Percentiles rank a stretch among this genome's conserved stretches.
phyloP scores from a whole-genome alignment of 129 eudicot genomes.

The Centella asiatica region DNA sequence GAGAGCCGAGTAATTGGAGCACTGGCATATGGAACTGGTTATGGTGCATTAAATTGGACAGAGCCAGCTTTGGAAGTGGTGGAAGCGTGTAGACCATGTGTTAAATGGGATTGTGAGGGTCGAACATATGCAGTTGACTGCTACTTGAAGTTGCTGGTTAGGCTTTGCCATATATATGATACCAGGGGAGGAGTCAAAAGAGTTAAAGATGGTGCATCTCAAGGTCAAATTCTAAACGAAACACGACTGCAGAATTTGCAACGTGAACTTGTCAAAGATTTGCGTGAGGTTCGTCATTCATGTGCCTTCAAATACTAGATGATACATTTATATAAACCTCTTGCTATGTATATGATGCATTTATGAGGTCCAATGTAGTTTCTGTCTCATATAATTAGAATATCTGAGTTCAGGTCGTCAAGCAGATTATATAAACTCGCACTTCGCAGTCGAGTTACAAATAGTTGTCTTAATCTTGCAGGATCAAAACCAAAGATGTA shows the following conservation, averaged over 20 bases:
- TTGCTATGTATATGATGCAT: conserved; percentile 1
- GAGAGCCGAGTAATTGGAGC: conserved; percentile 98
- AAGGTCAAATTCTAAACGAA: conserved; percentile 91
- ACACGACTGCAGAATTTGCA: conserved; percentile 86
- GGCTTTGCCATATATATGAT: conserved; percentile 94
- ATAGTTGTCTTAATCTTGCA: too few species aligned
- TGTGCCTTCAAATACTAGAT: not conserved
- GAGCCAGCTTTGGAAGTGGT: conserved; percentile 97
- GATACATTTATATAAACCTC: too few species aligned
- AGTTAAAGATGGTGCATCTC: conserved; percentile 96
- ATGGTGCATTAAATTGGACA: conserved; percentile 98
- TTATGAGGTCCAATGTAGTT: conserved; percentile 4
- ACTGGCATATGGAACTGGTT: conserved; percentile 97
- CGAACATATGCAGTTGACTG: conserved; percentile 98
- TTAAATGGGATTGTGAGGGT: conserved; percentile 95
- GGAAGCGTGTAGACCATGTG: conserved; percentile 97
- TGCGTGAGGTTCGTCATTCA: conserved; percentile 82
- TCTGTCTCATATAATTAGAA: not conserved
- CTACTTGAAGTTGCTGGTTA: conserved; percentile 83
- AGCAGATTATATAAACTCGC: too few species aligned
- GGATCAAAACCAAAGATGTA: too few species aligned
- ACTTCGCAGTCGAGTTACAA: not conserved
- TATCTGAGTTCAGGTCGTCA: not conserved
- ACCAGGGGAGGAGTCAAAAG: conserved; percentile 95
- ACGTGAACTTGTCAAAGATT: conserved; percentile 77